Conservation (phyloP, 176 grass and related monocot genomes). For the Pharus latifolius region DNA sequence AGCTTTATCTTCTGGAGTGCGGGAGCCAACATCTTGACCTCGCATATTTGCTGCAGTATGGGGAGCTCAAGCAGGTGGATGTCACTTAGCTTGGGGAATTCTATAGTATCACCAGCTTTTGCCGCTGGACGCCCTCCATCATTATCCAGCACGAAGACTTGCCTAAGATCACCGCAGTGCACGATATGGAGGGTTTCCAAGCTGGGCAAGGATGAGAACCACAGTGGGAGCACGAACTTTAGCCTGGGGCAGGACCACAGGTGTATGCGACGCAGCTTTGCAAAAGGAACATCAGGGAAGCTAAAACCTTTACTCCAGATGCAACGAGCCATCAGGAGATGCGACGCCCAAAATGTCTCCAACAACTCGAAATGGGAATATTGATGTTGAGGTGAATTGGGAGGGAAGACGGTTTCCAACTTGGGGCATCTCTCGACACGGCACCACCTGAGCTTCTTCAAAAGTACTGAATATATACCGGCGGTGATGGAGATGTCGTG, state of each 20-base stretch:
- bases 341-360: neutral
- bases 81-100: neutral
- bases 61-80: conserved; percentile 3
- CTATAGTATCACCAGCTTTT: rapidly evolving
- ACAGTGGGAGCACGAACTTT: neutral
- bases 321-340: neutral
- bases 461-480: rapidly evolving
- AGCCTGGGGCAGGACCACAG: neutral
- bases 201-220: neutral
- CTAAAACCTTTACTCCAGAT: neutral
- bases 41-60: neutral
- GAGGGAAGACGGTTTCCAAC: neutral
- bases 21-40: neutral
- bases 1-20: neutral
- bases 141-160: neutral
- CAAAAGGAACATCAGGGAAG: rapidly evolving
- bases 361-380: rapidly evolving
- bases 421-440: conserved; percentile 3
- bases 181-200: conserved; percentile 16
- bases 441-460: neutral
- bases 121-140: rapidly evolving
- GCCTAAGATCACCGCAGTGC: neutral
- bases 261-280: neutral
- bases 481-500: neutral
- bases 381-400: too few relatives aligned